Percentiles rank a stretch among this genome's conserved stretches.
Evolutionary conservation across 1,284 basidiomycete genomes (phyloP).

Genomic region (Rhodotorula sp.): DNA sequence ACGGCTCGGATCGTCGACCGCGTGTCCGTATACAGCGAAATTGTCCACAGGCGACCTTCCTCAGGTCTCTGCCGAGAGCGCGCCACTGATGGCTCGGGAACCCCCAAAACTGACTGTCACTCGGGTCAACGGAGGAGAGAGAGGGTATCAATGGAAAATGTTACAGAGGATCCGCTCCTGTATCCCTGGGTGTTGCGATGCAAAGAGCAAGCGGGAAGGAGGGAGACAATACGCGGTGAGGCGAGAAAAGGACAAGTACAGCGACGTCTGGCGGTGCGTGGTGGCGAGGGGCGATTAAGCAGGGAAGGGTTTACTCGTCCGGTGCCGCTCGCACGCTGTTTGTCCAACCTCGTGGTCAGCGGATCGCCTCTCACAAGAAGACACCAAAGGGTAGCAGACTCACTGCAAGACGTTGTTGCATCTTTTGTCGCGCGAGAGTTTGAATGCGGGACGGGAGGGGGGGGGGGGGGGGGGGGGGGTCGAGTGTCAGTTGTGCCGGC

Average conservation of each 20-base stretch:
- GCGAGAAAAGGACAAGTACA: neutral
- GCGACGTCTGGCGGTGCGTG: neutral
- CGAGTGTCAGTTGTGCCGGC: too few species aligned
- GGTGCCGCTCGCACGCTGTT: slow-evolving; percentile 30
- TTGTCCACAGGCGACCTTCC: too few species aligned
- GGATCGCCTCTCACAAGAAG: fast-evolving
- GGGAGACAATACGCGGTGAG: neutral
- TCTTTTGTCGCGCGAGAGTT: slow-evolving; percentile 5
- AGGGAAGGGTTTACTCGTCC: slow-evolving; percentile 11
- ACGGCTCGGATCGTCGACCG: too few species aligned
- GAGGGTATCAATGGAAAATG: too few species aligned
- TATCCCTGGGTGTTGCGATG: neutral
- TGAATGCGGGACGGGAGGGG: neutral
- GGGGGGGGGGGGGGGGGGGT: too few species aligned
- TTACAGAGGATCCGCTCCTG: too few species aligned
- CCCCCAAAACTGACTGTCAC: too few species aligned
- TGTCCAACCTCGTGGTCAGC: neutral
- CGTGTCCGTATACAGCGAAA: too few species aligned
- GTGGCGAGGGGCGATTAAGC: neutral
- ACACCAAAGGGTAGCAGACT: neutral
- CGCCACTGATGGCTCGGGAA: too few species aligned
- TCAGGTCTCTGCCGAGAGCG: too few species aligned
- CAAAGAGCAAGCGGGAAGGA: neutral
- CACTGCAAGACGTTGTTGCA: slow-evolving; percentile 43
- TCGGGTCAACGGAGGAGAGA: too few species aligned